Evolutionary conservation across 1,139 yeast genomes (phyloP).

Genomic region (Protomyces pachydermus): DNA sequence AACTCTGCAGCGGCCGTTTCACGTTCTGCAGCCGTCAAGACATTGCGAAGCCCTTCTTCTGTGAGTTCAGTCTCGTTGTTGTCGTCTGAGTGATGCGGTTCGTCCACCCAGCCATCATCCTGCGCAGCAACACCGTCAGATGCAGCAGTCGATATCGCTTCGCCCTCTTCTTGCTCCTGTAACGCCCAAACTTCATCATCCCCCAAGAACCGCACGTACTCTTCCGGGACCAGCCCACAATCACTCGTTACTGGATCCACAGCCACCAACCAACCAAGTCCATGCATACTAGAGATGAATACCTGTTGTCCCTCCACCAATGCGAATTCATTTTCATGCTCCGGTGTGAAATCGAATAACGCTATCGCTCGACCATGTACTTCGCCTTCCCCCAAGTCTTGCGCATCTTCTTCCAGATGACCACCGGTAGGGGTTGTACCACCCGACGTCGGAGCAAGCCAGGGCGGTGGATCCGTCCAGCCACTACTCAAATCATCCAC

Average conservation of each 20-base stretch:
- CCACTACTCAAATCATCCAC: slow-evolving; percentile 6
- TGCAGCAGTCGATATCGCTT: neutral
- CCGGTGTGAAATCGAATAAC: slow-evolving; percentile 82
- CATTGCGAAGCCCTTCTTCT: neutral
- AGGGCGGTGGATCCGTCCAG: slow-evolving; percentile 21
- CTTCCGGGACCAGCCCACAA: slow-evolving; percentile 94
- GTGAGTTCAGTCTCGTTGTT: neutral
- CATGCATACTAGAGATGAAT: slow-evolving; percentile 85
- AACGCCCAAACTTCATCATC: slow-evolving; percentile 8
- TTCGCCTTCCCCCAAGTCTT: slow-evolving; percentile 38
- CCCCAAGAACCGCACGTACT: slow-evolving; percentile 62
- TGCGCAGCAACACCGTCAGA: neutral
- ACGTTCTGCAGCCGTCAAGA: neutral
- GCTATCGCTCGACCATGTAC: slow-evolving; percentile 70
- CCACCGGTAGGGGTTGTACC: neutral
- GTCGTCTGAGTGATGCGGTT: neutral
- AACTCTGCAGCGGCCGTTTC: neutral
- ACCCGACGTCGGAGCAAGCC: slow-evolving; percentile 7
- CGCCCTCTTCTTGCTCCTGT: neutral
- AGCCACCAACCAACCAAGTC: slow-evolving; percentile 98
- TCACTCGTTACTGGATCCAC: slow-evolving; percentile 63
- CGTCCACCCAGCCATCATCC: neutral
- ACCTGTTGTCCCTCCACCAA: slow-evolving; percentile 75
- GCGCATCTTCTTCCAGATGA: slow-evolving; percentile 16
- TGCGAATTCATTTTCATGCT: slow-evolving; percentile 85